Conservation (phyloP, 116 monocot genomes). For the Posidonia oceanica region DNA sequence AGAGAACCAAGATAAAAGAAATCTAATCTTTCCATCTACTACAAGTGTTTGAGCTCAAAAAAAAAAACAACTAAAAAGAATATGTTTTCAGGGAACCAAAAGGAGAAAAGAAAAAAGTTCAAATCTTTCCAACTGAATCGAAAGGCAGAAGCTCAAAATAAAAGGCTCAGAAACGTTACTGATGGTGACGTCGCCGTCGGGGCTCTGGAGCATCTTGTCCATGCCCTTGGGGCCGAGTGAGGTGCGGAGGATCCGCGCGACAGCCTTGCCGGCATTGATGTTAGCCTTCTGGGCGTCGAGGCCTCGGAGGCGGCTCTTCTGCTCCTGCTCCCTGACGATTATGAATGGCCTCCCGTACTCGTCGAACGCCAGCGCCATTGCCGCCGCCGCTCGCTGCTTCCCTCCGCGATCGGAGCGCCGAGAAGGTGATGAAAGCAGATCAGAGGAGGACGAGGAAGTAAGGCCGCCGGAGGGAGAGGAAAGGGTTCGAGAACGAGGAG, state of each 20-base stretch:
- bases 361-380: slow-evolving; percentile 91
- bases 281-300: slow-evolving; percentile 94
- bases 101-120: too few relatives aligned
- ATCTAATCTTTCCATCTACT: too few relatives aligned
- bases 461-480: not conserved
- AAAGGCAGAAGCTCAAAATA: not conserved
- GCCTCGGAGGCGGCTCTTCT: slow-evolving; percentile 67
- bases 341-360: slow-evolving; percentile 92
- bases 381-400: not conserved
- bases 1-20: too few relatives aligned
- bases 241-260: slow-evolving; percentile 74
- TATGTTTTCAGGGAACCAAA: too few relatives aligned
- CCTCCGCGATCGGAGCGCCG: not conserved
- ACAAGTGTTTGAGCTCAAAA: too few relatives aligned
- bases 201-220: slow-evolving; percentile 99
- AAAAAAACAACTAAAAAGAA: too few relatives aligned
- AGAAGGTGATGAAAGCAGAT: not conserved
- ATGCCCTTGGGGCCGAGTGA: slow-evolving; percentile 96
- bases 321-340: slow-evolving; percentile 76
- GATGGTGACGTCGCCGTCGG: slow-evolving; percentile 89
- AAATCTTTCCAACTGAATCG: not conserved
- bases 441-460: too few relatives aligned
- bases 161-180: slow-evolving; percentile 21
- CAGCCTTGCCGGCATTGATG: slow-evolving; percentile 71
- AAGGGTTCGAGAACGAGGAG: not conserved